Evolutionary conservation across 2,329 filamentous ascomycete species (phyloP).

Genomic region (Sporothrix schenckii): DNA sequence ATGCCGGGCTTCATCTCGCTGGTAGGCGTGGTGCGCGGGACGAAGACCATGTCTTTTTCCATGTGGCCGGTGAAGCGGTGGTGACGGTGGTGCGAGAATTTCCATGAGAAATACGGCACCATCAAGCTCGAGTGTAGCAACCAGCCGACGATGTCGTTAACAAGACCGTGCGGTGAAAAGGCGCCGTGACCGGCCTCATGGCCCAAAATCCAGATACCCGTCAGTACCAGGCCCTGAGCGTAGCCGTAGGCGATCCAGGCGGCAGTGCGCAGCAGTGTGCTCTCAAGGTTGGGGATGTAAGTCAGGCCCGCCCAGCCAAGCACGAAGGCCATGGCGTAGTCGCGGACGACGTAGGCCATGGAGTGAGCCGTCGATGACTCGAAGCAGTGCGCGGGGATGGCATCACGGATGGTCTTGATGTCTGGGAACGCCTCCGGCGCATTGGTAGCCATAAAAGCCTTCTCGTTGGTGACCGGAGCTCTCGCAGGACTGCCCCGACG

Average conservation of each 20-base stretch:
- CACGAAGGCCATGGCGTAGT: slow-evolving; percentile 69
- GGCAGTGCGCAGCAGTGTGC: slow-evolving; percentile 63
- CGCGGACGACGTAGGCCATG: slow-evolving; percentile 81
- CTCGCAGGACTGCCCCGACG: slow-evolving; percentile 17
- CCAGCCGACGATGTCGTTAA: slow-evolving; percentile 94
- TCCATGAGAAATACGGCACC: slow-evolving; percentile 97
- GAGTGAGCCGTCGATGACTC: slow-evolving; percentile 77
- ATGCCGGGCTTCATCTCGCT: slow-evolving; percentile 92
- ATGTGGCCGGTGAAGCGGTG: slow-evolving; percentile 98
- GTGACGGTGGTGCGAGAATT: slow-evolving; percentile 98
- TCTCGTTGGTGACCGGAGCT: background rate
- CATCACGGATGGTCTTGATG: slow-evolving; percentile 95
- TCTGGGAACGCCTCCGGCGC: slow-evolving; percentile 46
- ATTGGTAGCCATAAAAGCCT: background rate
- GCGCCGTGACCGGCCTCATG: slow-evolving; percentile 98
- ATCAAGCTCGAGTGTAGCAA: slow-evolving; percentile 83
- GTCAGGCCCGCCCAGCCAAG: slow-evolving; percentile 89
- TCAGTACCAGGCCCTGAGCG: slow-evolving; percentile 88
- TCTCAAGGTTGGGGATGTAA: slow-evolving; percentile 84
- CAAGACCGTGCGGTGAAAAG: slow-evolving; percentile 84
- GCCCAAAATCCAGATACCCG: slow-evolving; percentile 92
- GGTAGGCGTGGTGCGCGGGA: slow-evolving; percentile 77
- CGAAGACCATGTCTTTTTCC: slow-evolving; percentile 97
- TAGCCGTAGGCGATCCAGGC: slow-evolving; percentile 71
- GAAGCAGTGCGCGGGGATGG: slow-evolving; percentile 97